Base-by-base conservation (phyloP, 1,139 yeast species). In the Kurtzmaniella natalensis region DNA sequence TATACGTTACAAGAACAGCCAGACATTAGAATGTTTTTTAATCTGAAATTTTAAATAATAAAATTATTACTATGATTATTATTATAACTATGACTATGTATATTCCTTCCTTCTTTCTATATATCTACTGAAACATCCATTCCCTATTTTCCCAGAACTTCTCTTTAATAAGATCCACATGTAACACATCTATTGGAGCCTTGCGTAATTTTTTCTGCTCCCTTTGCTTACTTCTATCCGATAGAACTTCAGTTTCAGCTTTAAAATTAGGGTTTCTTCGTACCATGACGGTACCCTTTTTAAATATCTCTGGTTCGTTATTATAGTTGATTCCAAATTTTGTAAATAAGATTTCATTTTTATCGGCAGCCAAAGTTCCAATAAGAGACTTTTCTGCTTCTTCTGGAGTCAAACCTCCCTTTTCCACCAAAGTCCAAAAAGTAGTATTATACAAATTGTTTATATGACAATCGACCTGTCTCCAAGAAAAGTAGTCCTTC, bases 381-480 rank as follows among this genome's bases (percentile, higher is more conserved):
- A 72, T 70, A 18, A 89, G 65, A 44, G 61, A 64, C 35, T 78
- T 70, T 47, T 92, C 96, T 0, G 96, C 92, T 27, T 85, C 89
- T 39, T 76, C 74, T 0, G 94, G 79, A 0, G 82, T 72, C 56
- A 82, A 40, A 0, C 78, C 78, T n/a, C 94, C 92, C 40, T 72
- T 66, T 20, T 65, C 55, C 0, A 92, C 94, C 47, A 94, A 66
- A 6, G 78, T 70, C 99, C 99, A 92, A 53, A 92, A 94, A 1
- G 88, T 67, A 0, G 99, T 94, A 51, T 92, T 92, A 64, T 89
- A 94, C 41, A 94, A 61, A 53, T 92, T 92, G 54, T 92, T 92
- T 37, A 92, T 92, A 58, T 92, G 98, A 37, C 98, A 92, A 53
- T 92, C 99, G 1, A 83, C 98, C 53, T 87, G 97, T 46, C 99